Conservation (phyloP, 1,284 basidiomycete genomes). For the Pseudozyma hubeiensis region DNA sequence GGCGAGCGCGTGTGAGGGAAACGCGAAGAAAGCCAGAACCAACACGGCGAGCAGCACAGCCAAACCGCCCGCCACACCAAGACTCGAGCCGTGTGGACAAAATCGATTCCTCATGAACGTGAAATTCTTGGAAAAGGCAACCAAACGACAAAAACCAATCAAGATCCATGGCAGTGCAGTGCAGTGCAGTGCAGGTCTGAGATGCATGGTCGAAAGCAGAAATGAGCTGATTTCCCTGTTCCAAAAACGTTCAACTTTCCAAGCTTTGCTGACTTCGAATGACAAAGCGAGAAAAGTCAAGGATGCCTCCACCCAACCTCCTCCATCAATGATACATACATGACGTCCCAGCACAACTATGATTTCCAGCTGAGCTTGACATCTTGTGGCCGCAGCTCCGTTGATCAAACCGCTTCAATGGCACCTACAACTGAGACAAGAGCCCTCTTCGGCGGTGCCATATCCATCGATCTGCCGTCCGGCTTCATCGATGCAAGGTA, state of each 20-base stretch:
- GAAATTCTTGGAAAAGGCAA: too few relatives aligned
- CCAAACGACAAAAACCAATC: too few relatives aligned
- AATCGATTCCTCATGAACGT: too few relatives aligned
- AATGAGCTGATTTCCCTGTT: constrained; percentile 6
- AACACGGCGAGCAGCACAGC: constrained; percentile 7
- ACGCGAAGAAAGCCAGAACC: constrained; percentile 9
- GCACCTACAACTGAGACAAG: constrained; percentile 9
- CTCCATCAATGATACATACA: too few relatives aligned
- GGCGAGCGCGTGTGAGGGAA: background rate
- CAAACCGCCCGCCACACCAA: background rate
- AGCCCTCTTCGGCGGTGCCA: constrained; percentile 77
- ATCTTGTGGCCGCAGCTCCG: too few relatives aligned
- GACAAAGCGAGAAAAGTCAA: constrained; percentile 10
- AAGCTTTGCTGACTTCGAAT: constrained; percentile 15
- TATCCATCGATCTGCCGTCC: constrained; percentile 75
- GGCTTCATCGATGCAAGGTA: constrained; percentile 87
- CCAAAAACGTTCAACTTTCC: too few relatives aligned
- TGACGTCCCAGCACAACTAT: too few relatives aligned
- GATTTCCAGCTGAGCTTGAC: too few relatives aligned
- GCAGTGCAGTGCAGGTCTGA: too few relatives aligned
- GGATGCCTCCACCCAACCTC: background rate
- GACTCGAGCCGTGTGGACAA: too few relatives aligned
- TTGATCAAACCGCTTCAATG: constrained; percentile 2
- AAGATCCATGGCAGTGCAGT: too few relatives aligned
- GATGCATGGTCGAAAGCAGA: background rate